Base-by-base conservation (phyloP, 495 filamentous ascomycete genomes). In the Neurospora africana region DNA sequence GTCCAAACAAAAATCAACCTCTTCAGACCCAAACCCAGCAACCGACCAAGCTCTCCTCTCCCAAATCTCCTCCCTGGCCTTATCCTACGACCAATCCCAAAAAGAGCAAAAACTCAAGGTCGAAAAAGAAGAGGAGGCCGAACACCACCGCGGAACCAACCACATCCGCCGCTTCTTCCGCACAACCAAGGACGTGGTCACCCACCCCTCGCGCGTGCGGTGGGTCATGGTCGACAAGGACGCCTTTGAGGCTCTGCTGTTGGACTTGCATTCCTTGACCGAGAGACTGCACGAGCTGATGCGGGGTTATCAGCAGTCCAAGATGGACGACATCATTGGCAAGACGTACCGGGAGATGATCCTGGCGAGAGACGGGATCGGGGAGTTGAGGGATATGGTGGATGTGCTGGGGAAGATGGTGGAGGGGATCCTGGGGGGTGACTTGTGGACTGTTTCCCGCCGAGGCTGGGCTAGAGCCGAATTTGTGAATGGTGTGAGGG, bases 321-420 rank as follows among this genome's bases (percentile, higher is more conserved):
- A 73, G n/a, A 77, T 81, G 36, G 79, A 79, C 68, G 78, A 77
- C 21, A 79, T 81, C 61, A 77, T 78, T 1, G 78, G 75, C 58
- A 81, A 77, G 70, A 81, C 78, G 1, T 81, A 81, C 70, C 72
- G 79, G 0, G 79, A 81, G 71, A 79, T 81, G 78, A 75, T 81
- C 8, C 58, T 81, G 17, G 72, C 78, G 19, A 72, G 79, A 1
- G 76, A 81, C 43, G 71, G 75, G 36, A 70, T 81, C 23, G 69
- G 77, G 23, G 78, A 79, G 17, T 61, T 81, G 39, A 38, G 9
- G 37, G 37, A 38, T 11, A 38, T 38, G 37, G 9, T 38, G 37
- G 37, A 38, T 10, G 37, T 38, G 1, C 9, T 38, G 37, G 37
- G 9, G 3, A 38, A 38, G 1, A 38, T 38, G 37, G 37, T 37